Conservation (phyloP, 306 rosid genomes). For the Clitoria ternatea region DNA sequence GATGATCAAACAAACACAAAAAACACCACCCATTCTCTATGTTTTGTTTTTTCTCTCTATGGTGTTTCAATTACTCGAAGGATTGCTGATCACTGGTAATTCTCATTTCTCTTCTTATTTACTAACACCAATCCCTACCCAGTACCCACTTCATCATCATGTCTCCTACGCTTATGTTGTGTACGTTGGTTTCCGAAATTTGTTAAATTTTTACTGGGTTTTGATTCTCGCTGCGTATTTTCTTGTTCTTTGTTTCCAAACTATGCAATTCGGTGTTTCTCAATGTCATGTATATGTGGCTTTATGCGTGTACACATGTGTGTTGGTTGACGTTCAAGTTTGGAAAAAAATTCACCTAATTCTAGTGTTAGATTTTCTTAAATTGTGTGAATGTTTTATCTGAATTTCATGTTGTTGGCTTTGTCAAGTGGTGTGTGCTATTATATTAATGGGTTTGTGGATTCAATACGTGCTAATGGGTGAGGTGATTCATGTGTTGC, state of each 20-base stretch:
- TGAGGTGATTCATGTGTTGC: not conserved
- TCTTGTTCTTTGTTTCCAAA: not conserved
- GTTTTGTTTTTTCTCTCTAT: too few species aligned
- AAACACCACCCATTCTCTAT: too few species aligned
- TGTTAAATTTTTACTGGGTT: not conserved
- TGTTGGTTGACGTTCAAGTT: not conserved
- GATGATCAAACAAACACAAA: too few species aligned
- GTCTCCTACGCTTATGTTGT: not conserved
- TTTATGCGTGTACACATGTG: not conserved
- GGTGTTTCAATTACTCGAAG: too few species aligned
- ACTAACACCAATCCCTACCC: not conserved
- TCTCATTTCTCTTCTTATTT: not conserved
- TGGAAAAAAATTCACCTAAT: not conserved
- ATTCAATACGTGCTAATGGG: not conserved
- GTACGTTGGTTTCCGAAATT: not conserved
- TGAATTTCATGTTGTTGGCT: not conserved
- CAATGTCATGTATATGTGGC: not conserved
- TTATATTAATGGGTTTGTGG: not conserved
- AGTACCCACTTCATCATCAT: not conserved
- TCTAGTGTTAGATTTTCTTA: not conserved
- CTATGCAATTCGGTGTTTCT: not conserved
- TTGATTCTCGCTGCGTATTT: not conserved
- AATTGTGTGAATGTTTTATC: not conserved
- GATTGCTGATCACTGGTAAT: constrained; percentile 34
- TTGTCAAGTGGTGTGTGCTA: not conserved